These are phyloP conservation scores for Cladosporium sp. DNA, from an alignment of 2,329 filamentous ascomycete species.

Conservation along the genomic window DNA sequence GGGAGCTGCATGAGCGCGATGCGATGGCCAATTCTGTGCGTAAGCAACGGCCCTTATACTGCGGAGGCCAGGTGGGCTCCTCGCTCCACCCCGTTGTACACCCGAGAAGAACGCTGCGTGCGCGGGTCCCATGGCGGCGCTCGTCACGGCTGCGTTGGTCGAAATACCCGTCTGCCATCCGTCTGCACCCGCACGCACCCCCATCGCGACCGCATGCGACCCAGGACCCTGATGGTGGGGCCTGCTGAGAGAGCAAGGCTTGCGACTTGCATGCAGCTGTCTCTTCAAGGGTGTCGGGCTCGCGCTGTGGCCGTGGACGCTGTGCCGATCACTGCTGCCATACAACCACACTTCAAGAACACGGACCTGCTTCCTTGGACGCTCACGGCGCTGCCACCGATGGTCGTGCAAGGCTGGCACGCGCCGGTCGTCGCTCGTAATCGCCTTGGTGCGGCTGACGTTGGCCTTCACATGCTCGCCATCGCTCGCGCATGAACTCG, in stretches of 20 bases:
- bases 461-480: background rate
- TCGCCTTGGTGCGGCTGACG: background rate
- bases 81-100: constrained; percentile 8
- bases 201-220: background rate
- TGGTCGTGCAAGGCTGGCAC: background rate
- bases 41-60: constrained; percentile 4
- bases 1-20: constrained; percentile 6
- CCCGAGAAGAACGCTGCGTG: background rate
- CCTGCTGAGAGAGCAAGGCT: background rate
- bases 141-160: constrained; percentile 7
- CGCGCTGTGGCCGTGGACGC: background rate
- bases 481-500: background rate
- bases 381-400: constrained; percentile 3
- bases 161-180: background rate
- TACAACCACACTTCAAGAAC: background rate
- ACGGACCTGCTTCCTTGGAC: constrained; percentile 1
- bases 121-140: constrained; percentile 6
- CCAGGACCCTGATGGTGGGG: background rate
- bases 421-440: too few species aligned
- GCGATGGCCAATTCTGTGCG: constrained; percentile 1
- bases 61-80: constrained; percentile 3
- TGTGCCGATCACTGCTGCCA: constrained; percentile 8
- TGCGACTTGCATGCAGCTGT: constrained; percentile 3
- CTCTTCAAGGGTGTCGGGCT: background rate
- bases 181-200: constrained; percentile 7